Evolutionary conservation across 2,329 filamentous ascomycete species (phyloP).

Genomic region (Lachnellula cervina): DNA sequence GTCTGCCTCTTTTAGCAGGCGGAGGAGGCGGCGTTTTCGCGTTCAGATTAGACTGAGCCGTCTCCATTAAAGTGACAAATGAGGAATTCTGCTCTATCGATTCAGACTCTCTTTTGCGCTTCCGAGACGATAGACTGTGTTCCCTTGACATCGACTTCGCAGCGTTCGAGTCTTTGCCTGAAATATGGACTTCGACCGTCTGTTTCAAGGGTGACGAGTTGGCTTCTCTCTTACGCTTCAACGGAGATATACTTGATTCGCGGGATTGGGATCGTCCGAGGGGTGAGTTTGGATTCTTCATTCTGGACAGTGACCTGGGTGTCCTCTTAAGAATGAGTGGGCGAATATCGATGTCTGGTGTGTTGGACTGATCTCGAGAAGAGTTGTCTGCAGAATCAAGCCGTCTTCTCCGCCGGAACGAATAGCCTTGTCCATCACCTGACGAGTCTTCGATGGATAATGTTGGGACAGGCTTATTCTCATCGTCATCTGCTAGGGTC

Average conservation of each 20-base stretch:
- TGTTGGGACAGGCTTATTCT: slow-evolving; percentile 22
- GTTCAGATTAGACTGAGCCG: neutral
- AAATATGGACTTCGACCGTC: neutral
- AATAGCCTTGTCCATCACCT: slow-evolving; percentile 37
- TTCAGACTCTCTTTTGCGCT: slow-evolving; percentile 4
- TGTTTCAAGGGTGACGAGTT: slow-evolving; percentile 4
- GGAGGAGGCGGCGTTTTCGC: neutral
- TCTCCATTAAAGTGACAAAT: neutral
- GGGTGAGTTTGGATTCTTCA: slow-evolving; percentile 21
- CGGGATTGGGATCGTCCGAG: slow-evolving; percentile 19
- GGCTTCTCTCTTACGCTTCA: slow-evolving; percentile 24
- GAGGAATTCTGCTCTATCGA: neutral
- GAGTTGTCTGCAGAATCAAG: slow-evolving; percentile 44
- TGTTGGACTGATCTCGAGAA: slow-evolving; percentile 54
- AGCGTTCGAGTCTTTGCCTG: neutral
- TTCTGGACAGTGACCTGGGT: slow-evolving; percentile 21
- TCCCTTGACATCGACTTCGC: neutral
- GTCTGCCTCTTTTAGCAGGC: slow-evolving; percentile 8
- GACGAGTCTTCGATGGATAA: slow-evolving; percentile 28
- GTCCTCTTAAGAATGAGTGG: slow-evolving; percentile 27
- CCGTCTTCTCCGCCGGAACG: slow-evolving; percentile 45
- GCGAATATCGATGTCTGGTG: slow-evolving; percentile 43
- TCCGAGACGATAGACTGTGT: neutral
- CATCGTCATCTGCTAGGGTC: slow-evolving; percentile 50
- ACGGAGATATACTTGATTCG: slow-evolving; percentile 12